Percentiles rank a stretch among this genome's conserved stretches.
phyloP scores from a whole-genome alignment of 2,329 filamentous ascomycete genomes.

The Botrytis fabae region DNA sequence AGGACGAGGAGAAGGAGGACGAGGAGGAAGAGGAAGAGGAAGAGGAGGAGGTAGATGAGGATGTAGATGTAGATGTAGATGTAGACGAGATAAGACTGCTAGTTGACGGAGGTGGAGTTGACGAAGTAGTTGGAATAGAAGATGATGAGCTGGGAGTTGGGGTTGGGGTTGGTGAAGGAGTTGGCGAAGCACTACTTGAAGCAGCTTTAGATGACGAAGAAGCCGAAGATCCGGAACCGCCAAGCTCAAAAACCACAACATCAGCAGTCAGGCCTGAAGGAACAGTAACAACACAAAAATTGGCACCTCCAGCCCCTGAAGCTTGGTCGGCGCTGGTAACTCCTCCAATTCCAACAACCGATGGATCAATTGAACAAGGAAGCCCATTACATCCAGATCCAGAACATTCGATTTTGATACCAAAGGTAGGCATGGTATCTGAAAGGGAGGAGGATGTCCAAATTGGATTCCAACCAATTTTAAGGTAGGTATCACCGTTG shows the following conservation, averaged over 20 bases:
- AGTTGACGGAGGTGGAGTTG: slow-evolving; percentile 29
- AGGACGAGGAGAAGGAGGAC: slow-evolving; percentile 27
- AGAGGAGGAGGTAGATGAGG: slow-evolving; percentile 22
- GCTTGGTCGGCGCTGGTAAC: slow-evolving; percentile 57
- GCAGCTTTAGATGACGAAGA: slow-evolving; percentile 25
- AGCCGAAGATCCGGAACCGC: slow-evolving; percentile 29
- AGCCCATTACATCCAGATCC: slow-evolving; percentile 66
- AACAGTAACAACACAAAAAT: slow-evolving; percentile 77
- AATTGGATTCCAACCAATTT: slow-evolving; percentile 77
- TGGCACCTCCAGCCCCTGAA: slow-evolving; percentile 64
- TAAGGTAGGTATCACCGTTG: slow-evolving; percentile 68
- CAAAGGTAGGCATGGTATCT: slow-evolving; percentile 61
- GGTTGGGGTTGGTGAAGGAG: slow-evolving; percentile 33
- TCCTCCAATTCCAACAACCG: slow-evolving; percentile 54
- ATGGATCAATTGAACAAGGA: slow-evolving; percentile 71
- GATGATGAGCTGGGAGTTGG: slow-evolving; percentile 33
- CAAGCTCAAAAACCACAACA: slow-evolving; percentile 60
- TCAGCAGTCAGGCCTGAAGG: slow-evolving; percentile 64
- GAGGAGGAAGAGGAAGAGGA: slow-evolving; percentile 30
- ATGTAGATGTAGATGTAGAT: slow-evolving; percentile 29
- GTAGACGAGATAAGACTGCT: slow-evolving; percentile 22
- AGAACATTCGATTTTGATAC: slow-evolving; percentile 69
- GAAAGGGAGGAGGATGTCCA: slow-evolving; percentile 58
- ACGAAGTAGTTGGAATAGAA: slow-evolving; percentile 26
- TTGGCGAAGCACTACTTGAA: slow-evolving; percentile 17